Percentiles rank a stretch among this genome's conserved stretches.
Conservation (phyloP, 352 stramenopile genomes). For the Hyaloperonospora arabidopsidis region DNA sequence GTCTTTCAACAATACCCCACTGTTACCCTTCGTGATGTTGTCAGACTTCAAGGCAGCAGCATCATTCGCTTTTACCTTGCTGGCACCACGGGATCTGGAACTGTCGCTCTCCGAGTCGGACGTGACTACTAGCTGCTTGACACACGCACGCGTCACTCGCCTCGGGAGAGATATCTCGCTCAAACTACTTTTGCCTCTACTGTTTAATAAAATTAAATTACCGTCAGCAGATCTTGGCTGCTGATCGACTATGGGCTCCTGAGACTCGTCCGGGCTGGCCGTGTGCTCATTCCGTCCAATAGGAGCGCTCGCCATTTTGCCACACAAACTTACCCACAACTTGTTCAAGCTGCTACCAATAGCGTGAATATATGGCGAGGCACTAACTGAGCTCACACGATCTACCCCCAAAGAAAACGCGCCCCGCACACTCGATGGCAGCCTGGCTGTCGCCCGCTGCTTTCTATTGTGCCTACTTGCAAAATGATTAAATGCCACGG, state of each 20-base stretch:
- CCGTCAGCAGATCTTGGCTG: conserved; percentile 6
- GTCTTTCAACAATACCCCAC: conserved; percentile 6
- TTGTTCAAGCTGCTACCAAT: not conserved
- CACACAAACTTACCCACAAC: not conserved
- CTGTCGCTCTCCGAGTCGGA: conserved; percentile 21
- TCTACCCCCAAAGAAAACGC: too few relatives aligned
- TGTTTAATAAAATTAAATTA: conserved; percentile 16
- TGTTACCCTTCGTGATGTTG: conserved; percentile 10
- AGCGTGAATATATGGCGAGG: not conserved
- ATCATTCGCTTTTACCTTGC: conserved; percentile 14
- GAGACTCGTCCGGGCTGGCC: conserved; percentile 11
- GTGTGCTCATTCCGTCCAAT: conserved; percentile 5
- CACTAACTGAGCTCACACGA: too few relatives aligned
- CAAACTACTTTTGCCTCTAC: conserved; percentile 19
- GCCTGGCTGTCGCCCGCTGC: not conserved
- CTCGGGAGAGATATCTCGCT: conserved; percentile 20
- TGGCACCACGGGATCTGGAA: conserved; percentile 18
- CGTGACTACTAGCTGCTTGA: conserved; percentile 7
- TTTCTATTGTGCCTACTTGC: not conserved
- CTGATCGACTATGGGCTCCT: conserved; percentile 1
- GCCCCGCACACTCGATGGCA: not conserved
- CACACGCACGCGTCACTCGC: conserved; percentile 18
- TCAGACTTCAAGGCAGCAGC: conserved; percentile 7
- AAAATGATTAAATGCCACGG: not conserved
- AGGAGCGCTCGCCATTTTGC: conserved; percentile 15